Evolutionary conservation across 192 early-diverging fungal genomes (phyloP).

Genomic region (Backusella morwellensis): DNA sequence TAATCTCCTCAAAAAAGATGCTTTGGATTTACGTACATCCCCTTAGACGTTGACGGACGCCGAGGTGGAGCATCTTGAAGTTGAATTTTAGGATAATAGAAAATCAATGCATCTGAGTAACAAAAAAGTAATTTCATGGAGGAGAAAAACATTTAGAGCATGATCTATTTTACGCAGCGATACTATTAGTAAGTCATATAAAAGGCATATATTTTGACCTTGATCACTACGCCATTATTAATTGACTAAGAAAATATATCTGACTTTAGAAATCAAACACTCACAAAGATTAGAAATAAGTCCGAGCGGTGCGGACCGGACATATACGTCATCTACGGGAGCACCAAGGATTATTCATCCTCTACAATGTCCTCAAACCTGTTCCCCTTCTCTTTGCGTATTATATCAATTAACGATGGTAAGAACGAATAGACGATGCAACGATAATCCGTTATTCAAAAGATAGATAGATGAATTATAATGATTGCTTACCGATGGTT

Average conservation of each 20-base stretch:
- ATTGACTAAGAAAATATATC: not conserved
- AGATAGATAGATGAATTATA: not conserved
- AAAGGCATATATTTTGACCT: no score
- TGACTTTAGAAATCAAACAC: not conserved
- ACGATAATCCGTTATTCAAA: not conserved
- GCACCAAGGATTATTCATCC: slow-evolving; percentile 3
- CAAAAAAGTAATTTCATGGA: not conserved
- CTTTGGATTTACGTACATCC: not conserved
- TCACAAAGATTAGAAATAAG: not conserved
- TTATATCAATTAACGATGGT: slow-evolving; percentile 8
- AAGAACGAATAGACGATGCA: not conserved
- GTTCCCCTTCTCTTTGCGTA: slow-evolving; percentile 7
- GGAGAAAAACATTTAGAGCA: not conserved
- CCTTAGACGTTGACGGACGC: not conserved
- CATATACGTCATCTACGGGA: not conserved
- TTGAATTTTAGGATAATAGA: not conserved
- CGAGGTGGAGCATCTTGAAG: not conserved
- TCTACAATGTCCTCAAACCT: not conserved
- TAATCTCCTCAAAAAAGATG: not conserved
- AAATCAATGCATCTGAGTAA: slow-evolving; percentile 3
- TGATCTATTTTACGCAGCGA: not conserved
- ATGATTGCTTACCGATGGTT: not conserved
- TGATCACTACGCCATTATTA: no score
- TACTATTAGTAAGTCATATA: no score
- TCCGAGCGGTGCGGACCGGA: not conserved